These are phyloP conservation scores for Tolypocladium pustulatum DNA, from an alignment of 2,329 filamentous ascomycete species.

Conservation along the genomic window DNA sequence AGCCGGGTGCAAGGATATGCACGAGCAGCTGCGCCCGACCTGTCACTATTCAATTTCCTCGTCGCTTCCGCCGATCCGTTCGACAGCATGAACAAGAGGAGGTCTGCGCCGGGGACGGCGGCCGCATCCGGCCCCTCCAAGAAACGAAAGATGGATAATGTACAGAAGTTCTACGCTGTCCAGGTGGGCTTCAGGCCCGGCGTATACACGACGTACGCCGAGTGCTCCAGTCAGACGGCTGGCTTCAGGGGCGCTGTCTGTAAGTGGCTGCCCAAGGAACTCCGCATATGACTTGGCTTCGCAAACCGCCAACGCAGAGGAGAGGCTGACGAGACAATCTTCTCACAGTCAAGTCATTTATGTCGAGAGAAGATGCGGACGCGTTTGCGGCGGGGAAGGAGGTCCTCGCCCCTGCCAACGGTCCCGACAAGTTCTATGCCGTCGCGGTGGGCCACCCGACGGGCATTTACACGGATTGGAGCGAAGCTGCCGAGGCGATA, in stretches of 20 bases:
- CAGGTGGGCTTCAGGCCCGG: slow-evolving; percentile 44
- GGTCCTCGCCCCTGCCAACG: slow-evolving; percentile 24
- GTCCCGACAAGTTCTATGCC: slow-evolving; percentile 44
- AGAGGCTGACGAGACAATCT: not conserved
- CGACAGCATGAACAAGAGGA: slow-evolving; percentile 19
- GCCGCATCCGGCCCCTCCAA: slow-evolving; percentile 17
- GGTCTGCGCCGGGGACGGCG: slow-evolving; percentile 10
- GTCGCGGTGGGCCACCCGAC: slow-evolving; percentile 48
- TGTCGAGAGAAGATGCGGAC: slow-evolving; percentile 62
- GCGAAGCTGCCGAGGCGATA: slow-evolving; percentile 61
- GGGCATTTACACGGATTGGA: slow-evolving; percentile 56
- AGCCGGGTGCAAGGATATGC: slow-evolving; percentile 10
- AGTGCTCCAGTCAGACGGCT: slow-evolving; percentile 49
- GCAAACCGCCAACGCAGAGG: not conserved
- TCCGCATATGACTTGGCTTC: not conserved
- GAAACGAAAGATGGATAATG: slow-evolving; percentile 38
- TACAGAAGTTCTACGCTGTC: slow-evolving; percentile 54
- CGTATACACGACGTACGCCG: slow-evolving; percentile 51
- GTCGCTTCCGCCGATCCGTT: not conserved
- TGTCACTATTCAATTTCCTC: slow-evolving; percentile 14
- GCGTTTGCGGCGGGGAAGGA: slow-evolving; percentile 58
- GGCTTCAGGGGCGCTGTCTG: slow-evolving; percentile 56
- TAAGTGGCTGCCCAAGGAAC: slow-evolving; percentile 31
- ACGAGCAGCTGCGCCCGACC: slow-evolving; percentile 5
- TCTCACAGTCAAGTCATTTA: slow-evolving; percentile 66